Evolutionary conservation across 257 asterid species (phyloP).

Genomic region (Jasminum sambac): DNA sequence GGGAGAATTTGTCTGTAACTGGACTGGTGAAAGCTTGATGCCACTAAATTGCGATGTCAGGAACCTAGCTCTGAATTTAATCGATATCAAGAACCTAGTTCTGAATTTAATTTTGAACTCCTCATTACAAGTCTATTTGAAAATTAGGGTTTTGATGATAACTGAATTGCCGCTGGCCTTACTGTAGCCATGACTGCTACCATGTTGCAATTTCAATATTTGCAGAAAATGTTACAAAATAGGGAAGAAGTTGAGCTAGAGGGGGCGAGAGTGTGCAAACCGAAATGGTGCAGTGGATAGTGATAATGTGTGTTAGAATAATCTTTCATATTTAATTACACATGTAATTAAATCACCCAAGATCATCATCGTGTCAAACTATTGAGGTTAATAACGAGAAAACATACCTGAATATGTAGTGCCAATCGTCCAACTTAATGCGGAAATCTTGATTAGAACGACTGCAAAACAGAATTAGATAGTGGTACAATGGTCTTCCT

Average conservation of each 20-base stretch:
- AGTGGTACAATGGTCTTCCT: too few relatives aligned
- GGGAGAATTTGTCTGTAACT: constrained; percentile 24
- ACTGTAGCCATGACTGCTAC: constrained; percentile 39
- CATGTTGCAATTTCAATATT: constrained; percentile 23
- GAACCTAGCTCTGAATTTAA: constrained; percentile 42
- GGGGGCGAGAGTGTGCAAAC: constrained; percentile 9
- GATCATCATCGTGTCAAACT: too few relatives aligned
- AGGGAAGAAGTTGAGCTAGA: neutral
- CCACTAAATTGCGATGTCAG: constrained; percentile 62
- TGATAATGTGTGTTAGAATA: neutral
- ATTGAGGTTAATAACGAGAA: too few relatives aligned
- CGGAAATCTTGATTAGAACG: too few relatives aligned
- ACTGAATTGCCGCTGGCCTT: constrained; percentile 35
- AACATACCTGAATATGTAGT: too few relatives aligned
- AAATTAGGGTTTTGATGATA: constrained; percentile 28
- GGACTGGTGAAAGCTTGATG: constrained; percentile 48
- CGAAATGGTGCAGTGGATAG: constrained; percentile 23
- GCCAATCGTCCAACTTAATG: too few relatives aligned
- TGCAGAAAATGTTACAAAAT: constrained; percentile 11
- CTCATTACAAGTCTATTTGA: constrained; percentile 20
- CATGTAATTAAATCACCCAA: too few relatives aligned
- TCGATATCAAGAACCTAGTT: too few relatives aligned
- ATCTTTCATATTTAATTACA: too few relatives aligned
- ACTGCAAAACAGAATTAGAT: too few relatives aligned
- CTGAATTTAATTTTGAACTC: constrained; percentile 27